Percentiles rank a stretch among this genome's conserved stretches.
Evolutionary conservation across 208 protist species (phyloP).

Genomic region (Naegleria lovaniensis): DNA sequence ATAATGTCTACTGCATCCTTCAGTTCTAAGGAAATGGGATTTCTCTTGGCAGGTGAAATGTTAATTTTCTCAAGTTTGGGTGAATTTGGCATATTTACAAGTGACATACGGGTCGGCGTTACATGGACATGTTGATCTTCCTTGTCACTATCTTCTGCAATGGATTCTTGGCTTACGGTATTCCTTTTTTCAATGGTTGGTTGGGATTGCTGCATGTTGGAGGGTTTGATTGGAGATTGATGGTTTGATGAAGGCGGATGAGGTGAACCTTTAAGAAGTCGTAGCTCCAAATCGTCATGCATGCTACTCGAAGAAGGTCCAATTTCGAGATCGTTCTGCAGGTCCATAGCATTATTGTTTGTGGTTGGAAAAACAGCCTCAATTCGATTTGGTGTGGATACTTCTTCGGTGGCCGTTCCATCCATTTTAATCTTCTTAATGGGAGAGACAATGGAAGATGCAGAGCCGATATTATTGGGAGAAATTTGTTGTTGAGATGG

Average conservation of each 20-base stretch:
- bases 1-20: too few relatives aligned
- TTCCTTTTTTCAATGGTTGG: neutral
- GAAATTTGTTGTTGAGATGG: neutral
- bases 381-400: too few relatives aligned
- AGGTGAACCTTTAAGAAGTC: too few relatives aligned
- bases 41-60: neutral
- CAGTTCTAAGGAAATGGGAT: neutral
- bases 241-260: too few relatives aligned
- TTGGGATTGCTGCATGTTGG: neutral
- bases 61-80: neutral
- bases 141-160: neutral
- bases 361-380: too few relatives aligned
- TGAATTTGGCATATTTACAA: slow-evolving; percentile 5
- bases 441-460: neutral
- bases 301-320: too few relatives aligned
- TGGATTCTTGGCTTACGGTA: neutral
- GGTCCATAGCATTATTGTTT: too few relatives aligned
- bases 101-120: neutral
- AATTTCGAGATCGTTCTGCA: too few relatives aligned
- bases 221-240: too few relatives aligned
- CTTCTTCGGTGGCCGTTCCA: neutral
- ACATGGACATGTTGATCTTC: neutral
- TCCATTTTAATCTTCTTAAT: neutral
- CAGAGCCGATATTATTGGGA: neutral
- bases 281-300: too few relatives aligned